Evolutionary conservation across 2,329 filamentous ascomycete species (phyloP).

Genomic region (Colletotrichum sp.): DNA sequence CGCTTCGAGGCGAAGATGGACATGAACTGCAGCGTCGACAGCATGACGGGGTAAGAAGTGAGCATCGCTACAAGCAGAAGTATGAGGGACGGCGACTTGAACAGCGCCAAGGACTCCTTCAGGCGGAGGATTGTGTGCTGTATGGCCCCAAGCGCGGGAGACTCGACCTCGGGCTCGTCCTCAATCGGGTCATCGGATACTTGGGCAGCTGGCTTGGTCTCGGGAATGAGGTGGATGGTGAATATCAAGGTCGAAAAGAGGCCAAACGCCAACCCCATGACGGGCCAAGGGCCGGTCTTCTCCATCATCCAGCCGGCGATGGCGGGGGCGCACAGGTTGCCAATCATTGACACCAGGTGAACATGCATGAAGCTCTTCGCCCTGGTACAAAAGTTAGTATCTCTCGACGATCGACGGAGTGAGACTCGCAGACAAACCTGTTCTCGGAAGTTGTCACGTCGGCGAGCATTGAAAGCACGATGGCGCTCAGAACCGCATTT

Average conservation of each 20-base stretch:
- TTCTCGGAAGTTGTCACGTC: conserved; percentile 40
- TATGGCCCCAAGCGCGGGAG: not conserved
- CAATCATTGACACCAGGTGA: conserved; percentile 32
- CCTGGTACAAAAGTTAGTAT: conserved; percentile 24
- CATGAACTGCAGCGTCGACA: conserved; percentile 22
- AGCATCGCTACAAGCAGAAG: conserved; percentile 30
- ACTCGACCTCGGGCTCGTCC: not conserved
- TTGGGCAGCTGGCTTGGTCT: conserved; percentile 26
- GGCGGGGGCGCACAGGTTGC: conserved; percentile 39
- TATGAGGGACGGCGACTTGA: conserved; percentile 27
- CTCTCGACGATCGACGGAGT: not conserved
- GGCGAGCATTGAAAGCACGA: conserved; percentile 37
- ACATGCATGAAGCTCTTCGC: conserved; percentile 39
- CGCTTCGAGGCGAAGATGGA: conserved; percentile 34
- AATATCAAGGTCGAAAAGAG: conserved; percentile 15
- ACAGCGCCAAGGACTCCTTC: conserved; percentile 23
- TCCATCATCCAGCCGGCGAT: conserved; percentile 40
- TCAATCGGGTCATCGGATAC: not conserved
- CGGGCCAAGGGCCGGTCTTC: conserved; percentile 32
- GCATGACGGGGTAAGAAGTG: not conserved
- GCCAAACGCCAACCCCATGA: not conserved
- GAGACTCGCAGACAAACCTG: conserved; percentile 28
- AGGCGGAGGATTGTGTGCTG: conserved; percentile 21
- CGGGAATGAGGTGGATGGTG: conserved; percentile 29
- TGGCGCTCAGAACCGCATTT: conserved; percentile 32